Conservation (phyloP, 2,329 filamentous ascomycete species). For the Xylariaceae sp. region DNA sequence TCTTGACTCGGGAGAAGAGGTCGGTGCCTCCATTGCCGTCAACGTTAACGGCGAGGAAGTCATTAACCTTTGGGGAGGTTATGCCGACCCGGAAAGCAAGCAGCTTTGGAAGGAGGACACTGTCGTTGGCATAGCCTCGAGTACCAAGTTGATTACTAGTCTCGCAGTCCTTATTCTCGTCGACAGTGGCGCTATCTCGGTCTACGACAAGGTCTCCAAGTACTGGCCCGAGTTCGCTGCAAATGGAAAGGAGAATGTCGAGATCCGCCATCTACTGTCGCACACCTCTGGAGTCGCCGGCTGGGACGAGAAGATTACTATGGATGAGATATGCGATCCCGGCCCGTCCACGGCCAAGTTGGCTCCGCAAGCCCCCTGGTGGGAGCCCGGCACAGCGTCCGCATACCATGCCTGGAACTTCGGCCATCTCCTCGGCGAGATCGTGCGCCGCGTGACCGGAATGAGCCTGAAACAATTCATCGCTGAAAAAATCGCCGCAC, state of each 20-base stretch:
- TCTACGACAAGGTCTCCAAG: constrained; percentile 44
- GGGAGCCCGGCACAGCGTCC: constrained; percentile 48
- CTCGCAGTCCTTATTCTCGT: constrained; percentile 47
- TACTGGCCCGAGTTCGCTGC: constrained; percentile 53
- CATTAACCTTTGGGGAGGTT: constrained; percentile 50
- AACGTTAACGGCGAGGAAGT: constrained; percentile 47
- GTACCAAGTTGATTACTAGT: constrained; percentile 45
- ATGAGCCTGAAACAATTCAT: constrained; percentile 49
- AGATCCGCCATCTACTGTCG: constrained; percentile 47
- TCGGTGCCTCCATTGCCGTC: constrained; percentile 50
- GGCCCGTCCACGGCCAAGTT: constrained; percentile 41
- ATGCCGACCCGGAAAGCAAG: constrained; percentile 38
- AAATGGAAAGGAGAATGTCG: constrained; percentile 46
- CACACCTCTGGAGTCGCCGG: constrained; percentile 45
- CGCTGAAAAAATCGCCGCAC: constrained; percentile 43
- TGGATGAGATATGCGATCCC: constrained; percentile 43
- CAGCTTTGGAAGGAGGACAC: constrained; percentile 46
- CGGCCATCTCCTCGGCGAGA: constrained; percentile 50
- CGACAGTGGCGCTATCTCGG: constrained; percentile 45
- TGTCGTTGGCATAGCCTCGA: constrained; percentile 46
- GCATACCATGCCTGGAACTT: constrained; percentile 49
- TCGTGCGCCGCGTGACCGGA: constrained; percentile 49
- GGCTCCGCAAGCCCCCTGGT: constrained; percentile 49
- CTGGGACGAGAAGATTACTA: constrained; percentile 41
- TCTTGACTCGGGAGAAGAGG: constrained; percentile 46